These are phyloP conservation scores for Alloascoidea hylecoeti DNA, from an alignment of 805 yeast genomes.

Conservation along the genomic window DNA sequence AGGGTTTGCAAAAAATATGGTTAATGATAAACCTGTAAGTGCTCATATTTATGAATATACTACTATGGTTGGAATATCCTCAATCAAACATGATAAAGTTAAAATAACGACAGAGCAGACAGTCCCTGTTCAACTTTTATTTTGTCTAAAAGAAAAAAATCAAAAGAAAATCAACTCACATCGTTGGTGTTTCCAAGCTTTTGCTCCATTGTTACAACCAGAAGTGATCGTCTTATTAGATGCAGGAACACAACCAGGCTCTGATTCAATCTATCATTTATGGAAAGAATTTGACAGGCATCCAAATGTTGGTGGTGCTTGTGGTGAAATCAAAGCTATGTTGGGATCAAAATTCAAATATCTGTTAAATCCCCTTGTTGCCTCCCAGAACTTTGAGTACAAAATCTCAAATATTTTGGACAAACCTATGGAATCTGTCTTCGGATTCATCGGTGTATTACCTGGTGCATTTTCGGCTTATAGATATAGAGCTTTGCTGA, in stretches of 20 bases:
- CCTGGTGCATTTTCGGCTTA: slow-evolving; percentile 98
- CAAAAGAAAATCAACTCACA: slow-evolving; percentile 88
- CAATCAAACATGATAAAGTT: slow-evolving; percentile 41
- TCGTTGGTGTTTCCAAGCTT: slow-evolving; percentile 93
- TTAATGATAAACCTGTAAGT: slow-evolving; percentile 67
- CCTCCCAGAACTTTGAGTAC: slow-evolving; percentile 95
- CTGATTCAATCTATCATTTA: slow-evolving; percentile 71
- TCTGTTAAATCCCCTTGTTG: slow-evolving; percentile 75
- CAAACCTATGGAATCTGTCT: slow-evolving; percentile 89
- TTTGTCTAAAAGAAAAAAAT: slow-evolving; percentile 83
- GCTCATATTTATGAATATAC: slow-evolving; percentile 92
- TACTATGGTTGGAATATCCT: slow-evolving; percentile 74
- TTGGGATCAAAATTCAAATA: slow-evolving; percentile 46
- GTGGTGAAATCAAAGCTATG: slow-evolving; percentile 91
- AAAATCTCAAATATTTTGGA: slow-evolving; percentile 91
- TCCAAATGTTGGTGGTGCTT: slow-evolving; percentile 87
- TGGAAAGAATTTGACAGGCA: slow-evolving; percentile 76
- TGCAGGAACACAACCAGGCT: slow-evolving; percentile 88
- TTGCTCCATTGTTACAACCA: slow-evolving; percentile 72
- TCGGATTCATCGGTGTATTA: slow-evolving; percentile 87
- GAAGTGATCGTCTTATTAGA: slow-evolving; percentile 74
- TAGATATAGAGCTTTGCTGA: slow-evolving; percentile 64
- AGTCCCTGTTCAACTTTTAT: slow-evolving; percentile 77
- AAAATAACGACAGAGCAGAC: slow-evolving; percentile 51
- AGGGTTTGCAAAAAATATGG: slow-evolving; percentile 86